Base-by-base conservation (phyloP, 2,329 filamentous ascomycete species). In the Aspergillus clavatus region DNA sequence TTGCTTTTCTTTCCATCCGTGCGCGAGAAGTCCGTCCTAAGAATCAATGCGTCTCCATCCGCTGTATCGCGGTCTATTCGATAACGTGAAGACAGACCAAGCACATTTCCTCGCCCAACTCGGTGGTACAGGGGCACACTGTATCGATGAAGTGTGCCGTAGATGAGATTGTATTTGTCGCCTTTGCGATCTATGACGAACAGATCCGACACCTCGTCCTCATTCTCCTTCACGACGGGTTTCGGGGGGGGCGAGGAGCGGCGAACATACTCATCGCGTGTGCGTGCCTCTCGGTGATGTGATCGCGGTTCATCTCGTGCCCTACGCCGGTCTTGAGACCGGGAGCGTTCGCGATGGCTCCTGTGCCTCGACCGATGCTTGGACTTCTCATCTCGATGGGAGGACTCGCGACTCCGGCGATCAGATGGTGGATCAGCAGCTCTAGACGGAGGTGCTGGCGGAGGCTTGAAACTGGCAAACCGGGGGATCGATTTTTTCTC, bases 141-240 rank as follows among this genome's bases (percentile, higher is more conserved):
- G 52, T 86, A 86, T 27, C 80, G 80, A 61, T 95, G 82, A 29
- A 86, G 76, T 22, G 80, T 78, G 2, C 87, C 87, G 62, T 90
- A 96, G 21, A 78, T 77, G 36, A 85, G 66, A 53, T 93, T 89
- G 38, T 89, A 77, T 4, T 77, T 72, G 58, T 97, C 91, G 0
- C 91, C 90, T 58, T 81, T 82, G 33, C 73, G 80, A 66, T 97
- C 91, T 41, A 87, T 58, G 36, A 80, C 57, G 62, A 80, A 90
- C 3, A 76, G 60, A 22, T 60, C 58, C 4, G 53, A 43, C 5
- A 33, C 46, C 18, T 58, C 56, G 4, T 50, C 51, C 26, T 38
- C 35, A n/a, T 39, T 21, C 7, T 50, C 33, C 19, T 49, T 61
- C 38, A 54, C 40, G 40, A 27, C 10, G 36, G 40, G 45, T 11